Evolutionary conservation across 2,329 filamentous ascomycete genomes (phyloP), one percentile per base, ranked within the genome.

Genomic region (Aspergillus ibericus): DNA sequence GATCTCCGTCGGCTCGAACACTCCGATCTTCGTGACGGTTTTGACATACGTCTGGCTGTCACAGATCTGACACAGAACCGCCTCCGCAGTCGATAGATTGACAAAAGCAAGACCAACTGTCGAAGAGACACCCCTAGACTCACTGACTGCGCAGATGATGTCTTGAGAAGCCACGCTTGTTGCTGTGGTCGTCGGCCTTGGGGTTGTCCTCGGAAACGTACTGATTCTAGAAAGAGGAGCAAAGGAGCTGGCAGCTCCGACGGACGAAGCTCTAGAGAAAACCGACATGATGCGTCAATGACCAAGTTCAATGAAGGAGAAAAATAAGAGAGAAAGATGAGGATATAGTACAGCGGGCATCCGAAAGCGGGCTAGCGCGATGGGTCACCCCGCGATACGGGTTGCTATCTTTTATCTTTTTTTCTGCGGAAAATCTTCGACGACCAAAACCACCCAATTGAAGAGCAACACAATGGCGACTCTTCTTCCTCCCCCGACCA

Each of bases 31-130:
- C 74, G 96, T 91, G 29, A 96, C 81, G 0, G 92, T 96, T 69
- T 88, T 88, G 58, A 92, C 88, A 71, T 96, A 98, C 34, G 92
- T 96, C 72, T 96, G 92, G 57, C 88, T 96, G 73, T 98, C 93
- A 70, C 89, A 92, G 63, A 98, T 93, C 69, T 97, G 92, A 70
- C 91, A 96, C 38, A 98, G 82, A 27, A 92, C 86, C 15, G 87
- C 90, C 75, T 96, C 92, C 38, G 89, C 90, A 2, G 91, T 93
- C 42, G 91, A 88, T 3, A 96, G 81, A 69, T 98, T 96, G 70
- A 97, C 81, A 69, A 97, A 93, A 2, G 92, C 91, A 40, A 96
- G 80, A 0, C 93, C 93, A 1, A 98, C 88, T 0, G 88, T 89
- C 0, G 92, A 92, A 20, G 90, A 88, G 4, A 96, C 85, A 5